Conservation (phyloP, 1,139 yeast species). For the Zygosaccharomyces sapae region DNA sequence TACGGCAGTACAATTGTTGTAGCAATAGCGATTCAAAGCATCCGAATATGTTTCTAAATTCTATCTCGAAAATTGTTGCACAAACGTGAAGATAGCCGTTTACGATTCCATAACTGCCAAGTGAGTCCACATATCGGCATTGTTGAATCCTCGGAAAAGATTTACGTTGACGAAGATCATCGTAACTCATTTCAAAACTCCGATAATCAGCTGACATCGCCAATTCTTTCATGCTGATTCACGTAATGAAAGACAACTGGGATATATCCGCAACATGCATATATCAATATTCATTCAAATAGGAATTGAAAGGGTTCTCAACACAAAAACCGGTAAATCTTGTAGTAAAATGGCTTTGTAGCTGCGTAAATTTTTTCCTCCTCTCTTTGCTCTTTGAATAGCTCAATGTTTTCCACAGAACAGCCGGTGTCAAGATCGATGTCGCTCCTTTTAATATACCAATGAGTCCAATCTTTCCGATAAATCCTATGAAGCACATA, state of each 20-base stretch:
- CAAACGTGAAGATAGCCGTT: not conserved
- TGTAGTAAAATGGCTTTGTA: conserved; percentile 10
- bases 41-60: not conserved
- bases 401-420: conserved; percentile 45
- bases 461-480: conserved; percentile 26
- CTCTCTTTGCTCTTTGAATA: conserved; percentile 45
- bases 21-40: not conserved
- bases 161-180: not conserved
- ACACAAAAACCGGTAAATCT: conserved; percentile 12
- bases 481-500: conserved; percentile 36
- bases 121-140: not conserved
- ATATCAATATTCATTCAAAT: not conserved
- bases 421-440: conserved; percentile 52
- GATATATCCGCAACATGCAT: not conserved
- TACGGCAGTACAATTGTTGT: not conserved
- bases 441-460: conserved; percentile 38
- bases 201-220: not conserved
- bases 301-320: not conserved
- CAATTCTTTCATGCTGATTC: not conserved
- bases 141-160: not conserved
- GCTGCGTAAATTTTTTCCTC: conserved; percentile 37
- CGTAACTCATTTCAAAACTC: not conserved
- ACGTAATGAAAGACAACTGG: not conserved
- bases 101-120: not conserved
- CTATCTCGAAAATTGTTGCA: not conserved